Percentiles rank a stretch among this genome's conserved stretches.
phyloP scores from a whole-genome alignment of 2,329 filamentous ascomycete genomes.

The Rutstroemia sp. region DNA sequence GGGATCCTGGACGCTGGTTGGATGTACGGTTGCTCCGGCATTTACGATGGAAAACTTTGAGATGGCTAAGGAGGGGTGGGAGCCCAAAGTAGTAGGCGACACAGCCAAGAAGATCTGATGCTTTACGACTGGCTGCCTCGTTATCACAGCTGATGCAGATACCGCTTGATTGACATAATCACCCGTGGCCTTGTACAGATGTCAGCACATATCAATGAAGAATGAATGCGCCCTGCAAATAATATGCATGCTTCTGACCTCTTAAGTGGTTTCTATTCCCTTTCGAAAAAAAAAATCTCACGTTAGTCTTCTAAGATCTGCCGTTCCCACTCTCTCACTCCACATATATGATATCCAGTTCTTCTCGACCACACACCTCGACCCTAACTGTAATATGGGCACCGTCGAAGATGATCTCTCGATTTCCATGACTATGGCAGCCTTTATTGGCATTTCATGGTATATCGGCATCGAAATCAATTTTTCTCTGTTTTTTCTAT shows the following conservation, averaged over 20 bases:
- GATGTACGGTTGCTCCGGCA: neutral
- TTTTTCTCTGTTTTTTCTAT: constrained; percentile 41
- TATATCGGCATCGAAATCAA: constrained; percentile 44
- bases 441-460: constrained; percentile 39
- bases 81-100: neutral
- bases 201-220: neutral
- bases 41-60: neutral
- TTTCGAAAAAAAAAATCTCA: neutral
- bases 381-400: neutral
- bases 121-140: neutral
- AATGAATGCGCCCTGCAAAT: neutral
- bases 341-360: neutral
- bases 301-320: neutral
- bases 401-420: neutral
- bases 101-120: neutral
- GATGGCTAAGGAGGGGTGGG: neutral
- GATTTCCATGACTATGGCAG: constrained; percentile 31
- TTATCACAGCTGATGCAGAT: neutral
- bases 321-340: neutral
- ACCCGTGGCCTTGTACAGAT: neutral
- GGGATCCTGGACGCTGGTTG: neutral
- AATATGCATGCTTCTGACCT: neutral
- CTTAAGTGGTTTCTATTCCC: neutral
- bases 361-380: neutral
- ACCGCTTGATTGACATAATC: neutral